phyloP scores from a whole-genome alignment of 305 asterid species.

The Solanum chacoense region DNA sequence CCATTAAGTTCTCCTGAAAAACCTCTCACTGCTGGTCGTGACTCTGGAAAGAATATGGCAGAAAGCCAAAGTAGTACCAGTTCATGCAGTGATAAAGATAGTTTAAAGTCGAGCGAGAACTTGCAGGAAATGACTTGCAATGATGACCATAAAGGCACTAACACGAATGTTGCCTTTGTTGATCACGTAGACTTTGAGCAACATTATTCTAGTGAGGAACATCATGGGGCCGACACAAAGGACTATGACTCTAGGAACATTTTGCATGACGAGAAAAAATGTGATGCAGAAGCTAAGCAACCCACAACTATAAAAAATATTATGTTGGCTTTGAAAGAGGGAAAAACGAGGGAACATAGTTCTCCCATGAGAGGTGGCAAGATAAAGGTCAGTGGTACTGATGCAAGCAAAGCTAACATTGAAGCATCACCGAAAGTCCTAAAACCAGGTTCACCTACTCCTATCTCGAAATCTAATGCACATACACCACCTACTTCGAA shows the following conservation, averaged over 20 bases:
- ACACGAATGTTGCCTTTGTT: constrained; percentile 25
- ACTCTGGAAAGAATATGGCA: constrained; percentile 43
- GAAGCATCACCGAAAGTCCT: constrained; percentile 56
- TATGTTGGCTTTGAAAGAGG: constrained; percentile 81
- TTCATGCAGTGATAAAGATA: constrained; percentile 86
- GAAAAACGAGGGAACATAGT: constrained; percentile 64
- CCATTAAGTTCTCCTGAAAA: constrained; percentile 28
- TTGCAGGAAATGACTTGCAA: constrained; percentile 18
- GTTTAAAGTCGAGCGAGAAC: constrained; percentile 48
- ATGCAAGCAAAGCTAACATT: constrained; percentile 26
- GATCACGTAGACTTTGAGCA: constrained; percentile 30
- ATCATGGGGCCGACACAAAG: constrained; percentile 18
- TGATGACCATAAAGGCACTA: constrained; percentile 30
- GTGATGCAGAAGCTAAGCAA: constrained; percentile 39
- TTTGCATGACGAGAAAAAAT: constrained; percentile 24
- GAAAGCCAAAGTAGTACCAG: constrained; percentile 94
- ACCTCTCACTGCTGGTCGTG: constrained; percentile 24
- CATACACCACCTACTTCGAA: constrained; percentile 48
- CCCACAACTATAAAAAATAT: constrained; percentile 57
- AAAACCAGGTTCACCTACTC: constrained; percentile 23
- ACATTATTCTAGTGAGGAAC: constrained; percentile 20
- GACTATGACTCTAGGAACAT: constrained; percentile 30
- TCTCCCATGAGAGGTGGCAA: constrained; percentile 68
- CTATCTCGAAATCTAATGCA: constrained; percentile 31
- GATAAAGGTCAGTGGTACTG: constrained; percentile 23